These are phyloP conservation scores for Boletellus sp. DNA, from an alignment of 768 basidiomycete genomes.

Conservation along the genomic window DNA sequence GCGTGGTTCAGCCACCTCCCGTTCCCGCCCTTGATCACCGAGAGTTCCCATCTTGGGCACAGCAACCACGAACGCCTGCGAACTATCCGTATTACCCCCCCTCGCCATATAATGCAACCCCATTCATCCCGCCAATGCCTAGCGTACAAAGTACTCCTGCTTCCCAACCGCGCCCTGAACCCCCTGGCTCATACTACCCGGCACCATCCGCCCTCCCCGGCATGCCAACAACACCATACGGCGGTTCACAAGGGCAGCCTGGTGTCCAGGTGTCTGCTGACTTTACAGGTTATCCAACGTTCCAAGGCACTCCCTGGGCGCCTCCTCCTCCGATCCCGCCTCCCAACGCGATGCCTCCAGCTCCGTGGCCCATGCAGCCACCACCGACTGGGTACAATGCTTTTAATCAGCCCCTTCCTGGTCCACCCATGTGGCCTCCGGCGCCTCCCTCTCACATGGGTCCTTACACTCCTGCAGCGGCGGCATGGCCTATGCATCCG, in stretches of 20 bases:
- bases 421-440: constrained; percentile 21
- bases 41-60: constrained; percentile 34
- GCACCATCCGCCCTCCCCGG: constrained; percentile 28
- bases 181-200: constrained; percentile 32
- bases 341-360: constrained; percentile 21
- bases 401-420: constrained; percentile 32
- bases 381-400: constrained; percentile 24
- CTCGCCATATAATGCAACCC: constrained; percentile 37
- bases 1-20: constrained; percentile 32
- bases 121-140: constrained; percentile 37
- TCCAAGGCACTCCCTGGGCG: constrained; percentile 27
- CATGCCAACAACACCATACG: constrained; percentile 6
- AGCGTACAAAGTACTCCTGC: constrained; percentile 25
- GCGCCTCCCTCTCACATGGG: constrained; percentile 14
- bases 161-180: constrained; percentile 19
- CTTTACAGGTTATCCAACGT: constrained; percentile 31
- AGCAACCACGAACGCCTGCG: constrained; percentile 31
- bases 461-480: constrained; percentile 23
- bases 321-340: constrained; percentile 18
- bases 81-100: constrained; percentile 38
- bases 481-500: constrained; percentile 25
- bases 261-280: constrained; percentile 24
- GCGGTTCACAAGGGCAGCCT: constrained; percentile 2
- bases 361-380: constrained; percentile 17
- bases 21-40: constrained; percentile 29